phyloP scores from a whole-genome alignment of 2,329 filamentous ascomycete genomes.

The Ceratocystis diversiconidia region DNA sequence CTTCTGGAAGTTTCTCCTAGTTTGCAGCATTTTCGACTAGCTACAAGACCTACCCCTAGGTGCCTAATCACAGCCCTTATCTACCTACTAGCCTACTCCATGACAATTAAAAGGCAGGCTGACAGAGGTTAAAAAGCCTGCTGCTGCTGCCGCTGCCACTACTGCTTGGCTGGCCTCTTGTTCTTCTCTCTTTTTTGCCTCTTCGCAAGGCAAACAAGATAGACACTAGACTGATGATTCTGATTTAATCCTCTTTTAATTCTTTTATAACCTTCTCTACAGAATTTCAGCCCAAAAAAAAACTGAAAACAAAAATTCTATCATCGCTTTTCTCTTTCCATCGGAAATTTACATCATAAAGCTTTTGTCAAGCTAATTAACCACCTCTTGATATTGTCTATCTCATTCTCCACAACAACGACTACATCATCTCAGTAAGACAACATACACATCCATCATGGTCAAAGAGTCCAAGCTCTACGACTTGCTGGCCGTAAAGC shows the following conservation, averaged over 20 bases:
- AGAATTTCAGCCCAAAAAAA: neutral
- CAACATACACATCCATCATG: conserved; percentile 43
- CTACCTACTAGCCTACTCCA: no score
- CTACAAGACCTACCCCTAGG: neutral
- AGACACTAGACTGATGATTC: neutral
- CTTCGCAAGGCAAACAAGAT: neutral
- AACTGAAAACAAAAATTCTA: neutral
- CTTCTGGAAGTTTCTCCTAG: conserved; percentile 13
- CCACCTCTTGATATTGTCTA: conserved; percentile 3
- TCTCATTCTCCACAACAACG: neutral
- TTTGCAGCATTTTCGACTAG: neutral
- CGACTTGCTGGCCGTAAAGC: conserved; percentile 66
- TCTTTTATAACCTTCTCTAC: neutral
- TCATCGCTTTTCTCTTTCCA: neutral
- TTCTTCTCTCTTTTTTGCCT: no score
- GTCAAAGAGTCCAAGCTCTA: conserved; percentile 93
- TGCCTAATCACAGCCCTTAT: no score
- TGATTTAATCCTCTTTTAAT: neutral
- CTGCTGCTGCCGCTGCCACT: no score
- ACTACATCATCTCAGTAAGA: neutral
- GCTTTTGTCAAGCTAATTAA: neutral
- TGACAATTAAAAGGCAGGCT: no score
- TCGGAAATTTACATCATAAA: neutral
- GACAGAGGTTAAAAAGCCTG: no score
- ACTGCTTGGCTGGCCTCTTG: no score